Evolutionary conservation across 2,329 filamentous ascomycete species (phyloP), one percentile per base, ranked within the genome.

Genomic region (Hypocreales sp.): DNA sequence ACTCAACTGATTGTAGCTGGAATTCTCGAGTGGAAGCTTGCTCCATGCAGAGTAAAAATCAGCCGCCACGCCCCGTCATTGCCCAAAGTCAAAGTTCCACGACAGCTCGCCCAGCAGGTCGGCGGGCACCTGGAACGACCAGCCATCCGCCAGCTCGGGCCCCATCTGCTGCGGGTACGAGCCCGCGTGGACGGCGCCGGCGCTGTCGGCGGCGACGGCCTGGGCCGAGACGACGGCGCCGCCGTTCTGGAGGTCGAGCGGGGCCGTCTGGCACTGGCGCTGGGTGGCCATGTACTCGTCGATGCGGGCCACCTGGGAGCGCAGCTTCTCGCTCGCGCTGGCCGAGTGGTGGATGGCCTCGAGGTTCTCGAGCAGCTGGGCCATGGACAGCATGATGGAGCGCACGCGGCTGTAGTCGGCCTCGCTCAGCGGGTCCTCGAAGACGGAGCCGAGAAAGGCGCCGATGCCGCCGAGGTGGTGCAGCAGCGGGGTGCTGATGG

Each of bases 121-220:
- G 65, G 77, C 42, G 76, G 72, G 70, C 55, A 76, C 20, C 40
- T 76, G 21, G 27, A 34, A 32, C 9, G 33, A 28, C 31, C 29
- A 35, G 15, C 32, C 30, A 5, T 22, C 28, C 2, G 29, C 9
- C 17, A 32, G 31, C 4, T 30, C 31, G 8, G 24, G 12, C 15
- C 13, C 15, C 11, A 32, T 23, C 13, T 23, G 23, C 7, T 15
- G 23, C 15, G 5, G 17, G 22, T 28, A 24, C 7, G 16, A n/a
- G 11, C 10, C 10, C 14, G 21, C 17, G 7, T 20, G 18, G 5
- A 9, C 16, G 11, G 14, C 16, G 16, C 10, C 10, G 15, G 17
- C 8, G 6, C 9, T 10, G 14, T 14, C 26, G 5, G 26, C 19
- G 5, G 26, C 19, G n/a, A 21, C 15, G 2, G 25, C 10, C 7